phyloP scores from a whole-genome alignment of 1,139 yeast genomes.

The Saccharomycopsis hybrid region DNA sequence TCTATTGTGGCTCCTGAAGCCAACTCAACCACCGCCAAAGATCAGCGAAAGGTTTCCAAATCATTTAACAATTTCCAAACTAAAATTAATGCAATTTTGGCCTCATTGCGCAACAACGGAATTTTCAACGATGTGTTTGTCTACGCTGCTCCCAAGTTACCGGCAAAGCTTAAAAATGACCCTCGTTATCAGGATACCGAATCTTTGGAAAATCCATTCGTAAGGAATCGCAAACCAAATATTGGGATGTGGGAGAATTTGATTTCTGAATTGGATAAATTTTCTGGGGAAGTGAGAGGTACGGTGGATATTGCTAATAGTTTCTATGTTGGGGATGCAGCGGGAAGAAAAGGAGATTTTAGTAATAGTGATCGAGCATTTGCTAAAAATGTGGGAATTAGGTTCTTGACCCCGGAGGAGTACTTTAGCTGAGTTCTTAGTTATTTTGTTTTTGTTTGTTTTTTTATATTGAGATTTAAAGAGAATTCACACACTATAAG shows the following conservation, averaged over 20 bases:
- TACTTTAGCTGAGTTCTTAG: conserved; percentile 6
- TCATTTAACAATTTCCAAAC: conserved; percentile 26
- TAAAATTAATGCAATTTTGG: conserved; percentile 23
- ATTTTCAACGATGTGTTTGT: conserved; percentile 38
- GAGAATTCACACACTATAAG: too few relatives aligned
- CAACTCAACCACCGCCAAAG: background rate
- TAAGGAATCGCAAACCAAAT: conserved; percentile 60
- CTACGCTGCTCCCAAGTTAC: conserved; percentile 57
- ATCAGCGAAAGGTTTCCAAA: conserved; percentile 21
- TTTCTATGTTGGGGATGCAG: conserved; percentile 93
- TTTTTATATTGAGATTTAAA: too few relatives aligned
- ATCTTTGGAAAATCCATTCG: conserved; percentile 34
- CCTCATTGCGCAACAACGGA: conserved; percentile 23
- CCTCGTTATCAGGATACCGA: conserved; percentile 23
- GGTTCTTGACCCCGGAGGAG: conserved; percentile 68
- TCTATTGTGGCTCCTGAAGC: conserved; percentile 37
- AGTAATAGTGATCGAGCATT: conserved; percentile 71
- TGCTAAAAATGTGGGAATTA: conserved; percentile 50
- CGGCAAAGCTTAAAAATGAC: conserved; percentile 34
- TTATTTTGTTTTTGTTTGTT: background rate
- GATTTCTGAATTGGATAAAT: conserved; percentile 23
- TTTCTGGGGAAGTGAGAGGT: conserved; percentile 6
- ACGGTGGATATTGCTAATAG: conserved; percentile 28
- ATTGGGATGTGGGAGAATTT: conserved; percentile 28
- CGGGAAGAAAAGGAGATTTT: conserved; percentile 71